Percentiles rank a stretch among this genome's conserved stretches.
Evolutionary conservation across 352 stramenopile genomes (phyloP).

Genomic region (Pythium phragmiticola): DNA sequence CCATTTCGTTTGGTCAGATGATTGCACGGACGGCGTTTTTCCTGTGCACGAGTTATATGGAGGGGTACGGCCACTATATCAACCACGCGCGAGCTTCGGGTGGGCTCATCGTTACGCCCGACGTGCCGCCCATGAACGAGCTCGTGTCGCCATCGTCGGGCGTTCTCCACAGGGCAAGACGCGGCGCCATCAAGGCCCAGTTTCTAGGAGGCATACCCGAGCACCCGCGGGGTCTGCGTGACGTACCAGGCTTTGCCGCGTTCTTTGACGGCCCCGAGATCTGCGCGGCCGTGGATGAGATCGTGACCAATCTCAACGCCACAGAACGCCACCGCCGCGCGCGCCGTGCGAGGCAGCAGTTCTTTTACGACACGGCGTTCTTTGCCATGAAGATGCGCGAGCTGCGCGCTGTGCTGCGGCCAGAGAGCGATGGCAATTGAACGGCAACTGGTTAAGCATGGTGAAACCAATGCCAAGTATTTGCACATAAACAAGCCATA

Average conservation of each 20-base stretch:
- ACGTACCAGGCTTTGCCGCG: conserved; percentile 42
- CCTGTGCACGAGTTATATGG: conserved; percentile 55
- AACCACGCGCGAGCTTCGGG: conserved; percentile 56
- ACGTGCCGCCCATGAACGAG: conserved; percentile 70
- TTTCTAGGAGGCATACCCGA: conserved; percentile 48
- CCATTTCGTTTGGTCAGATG: conserved; percentile 48
- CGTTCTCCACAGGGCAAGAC: conserved; percentile 41
- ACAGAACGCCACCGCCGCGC: conserved; percentile 35
- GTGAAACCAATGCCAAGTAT: no score
- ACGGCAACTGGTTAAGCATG: no score
- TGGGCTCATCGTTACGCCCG: conserved; percentile 46
- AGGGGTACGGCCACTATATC: conserved; percentile 74
- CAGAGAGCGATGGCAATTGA: background rate
- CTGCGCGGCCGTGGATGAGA: conserved; percentile 43
- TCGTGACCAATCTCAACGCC: conserved; percentile 32
- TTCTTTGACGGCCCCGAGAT: conserved; percentile 35
- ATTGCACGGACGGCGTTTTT: conserved; percentile 53
- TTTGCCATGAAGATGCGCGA: conserved; percentile 60
- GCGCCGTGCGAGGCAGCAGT: conserved; percentile 47
- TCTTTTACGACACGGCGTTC: conserved; percentile 65
- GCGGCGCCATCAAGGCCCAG: conserved; percentile 37
- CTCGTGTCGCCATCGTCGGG: conserved; percentile 45
- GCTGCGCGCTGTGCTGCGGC: conserved; percentile 30
- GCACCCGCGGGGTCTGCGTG: conserved; percentile 22
- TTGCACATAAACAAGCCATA: no score